A percentile compares a stretch with the other conserved stretches of the same genome.
Evolutionary conservation across 495 filamentous ascomycete species (phyloP).

Genomic region (Monascus purpureus): DNA sequence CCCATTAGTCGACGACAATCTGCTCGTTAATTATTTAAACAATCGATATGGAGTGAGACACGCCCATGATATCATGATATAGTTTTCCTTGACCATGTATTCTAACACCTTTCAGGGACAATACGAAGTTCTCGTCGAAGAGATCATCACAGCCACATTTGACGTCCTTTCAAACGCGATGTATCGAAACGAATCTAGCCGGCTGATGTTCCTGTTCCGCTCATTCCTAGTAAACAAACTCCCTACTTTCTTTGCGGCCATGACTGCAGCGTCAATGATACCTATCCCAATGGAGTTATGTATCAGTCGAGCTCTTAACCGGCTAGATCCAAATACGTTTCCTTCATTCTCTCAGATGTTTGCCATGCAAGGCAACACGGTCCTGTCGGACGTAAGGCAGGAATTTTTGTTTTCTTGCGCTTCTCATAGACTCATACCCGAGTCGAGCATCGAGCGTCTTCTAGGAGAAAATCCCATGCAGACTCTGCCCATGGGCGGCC

Average conservation of each 20-base stretch:
- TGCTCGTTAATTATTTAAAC: slow-evolving; percentile 63
- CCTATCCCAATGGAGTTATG: slow-evolving; percentile 60
- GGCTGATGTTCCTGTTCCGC: slow-evolving; percentile 63
- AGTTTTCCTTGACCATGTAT: not conserved
- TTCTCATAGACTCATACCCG: slow-evolving; percentile 67
- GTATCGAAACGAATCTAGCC: slow-evolving; percentile 58
- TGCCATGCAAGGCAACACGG: slow-evolving; percentile 57
- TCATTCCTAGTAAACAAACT: slow-evolving; percentile 92
- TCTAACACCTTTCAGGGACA: slow-evolving; percentile 43
- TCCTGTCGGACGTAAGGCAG: slow-evolving; percentile 71
- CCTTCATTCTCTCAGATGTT: slow-evolving; percentile 71
- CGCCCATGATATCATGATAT: not conserved
- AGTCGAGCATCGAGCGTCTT: slow-evolving; percentile 62
- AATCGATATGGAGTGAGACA: slow-evolving; percentile 59
- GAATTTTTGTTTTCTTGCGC: slow-evolving; percentile 90
- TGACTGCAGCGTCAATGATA: slow-evolving; percentile 45
- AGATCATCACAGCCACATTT: slow-evolving; percentile 77
- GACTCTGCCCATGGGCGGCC: slow-evolving; percentile 57
- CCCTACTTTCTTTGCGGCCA: slow-evolving; percentile 57
- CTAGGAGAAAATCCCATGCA: slow-evolving; percentile 80
- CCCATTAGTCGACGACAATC: slow-evolving; percentile 69
- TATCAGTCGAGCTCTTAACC: slow-evolving; percentile 62
- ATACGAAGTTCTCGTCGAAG: slow-evolving; percentile 55
- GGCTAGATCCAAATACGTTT: slow-evolving; percentile 66
- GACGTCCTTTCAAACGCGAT: slow-evolving; percentile 80